Conservation (phyloP, 495 filamentous ascomycete species). For the Podospora didyma region DNA sequence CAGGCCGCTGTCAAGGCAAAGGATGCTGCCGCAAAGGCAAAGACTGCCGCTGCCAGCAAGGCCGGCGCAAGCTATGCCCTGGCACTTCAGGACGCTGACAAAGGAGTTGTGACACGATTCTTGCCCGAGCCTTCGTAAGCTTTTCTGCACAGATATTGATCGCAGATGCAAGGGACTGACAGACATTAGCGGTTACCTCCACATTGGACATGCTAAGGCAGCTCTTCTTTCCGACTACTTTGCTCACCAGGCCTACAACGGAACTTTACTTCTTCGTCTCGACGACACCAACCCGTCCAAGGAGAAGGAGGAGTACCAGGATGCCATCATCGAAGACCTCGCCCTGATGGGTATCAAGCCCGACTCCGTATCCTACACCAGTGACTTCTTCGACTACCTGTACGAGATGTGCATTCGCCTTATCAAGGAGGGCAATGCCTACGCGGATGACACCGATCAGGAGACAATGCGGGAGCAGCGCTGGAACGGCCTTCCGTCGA, state of each 20-base stretch:
- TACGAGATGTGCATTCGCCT: conserved; percentile 73
- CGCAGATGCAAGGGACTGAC: neutral
- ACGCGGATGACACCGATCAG: conserved; percentile 85
- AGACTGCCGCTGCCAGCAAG: conserved; percentile 70
- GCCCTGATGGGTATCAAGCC: conserved; percentile 81
- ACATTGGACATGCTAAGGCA: conserved; percentile 92
- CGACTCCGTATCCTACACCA: conserved; percentile 73
- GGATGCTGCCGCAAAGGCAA: conserved; percentile 62
- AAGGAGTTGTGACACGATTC: conserved; percentile 92
- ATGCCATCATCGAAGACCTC: conserved; percentile 83
- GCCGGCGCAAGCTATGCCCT: conserved; percentile 89
- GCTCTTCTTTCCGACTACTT: conserved; percentile 93
- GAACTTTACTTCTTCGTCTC: conserved; percentile 76
- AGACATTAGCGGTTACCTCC: conserved; percentile 62
- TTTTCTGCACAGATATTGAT: neutral
- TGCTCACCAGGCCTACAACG: conserved; percentile 82
- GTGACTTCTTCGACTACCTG: conserved; percentile 86
- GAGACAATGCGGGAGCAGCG: conserved; percentile 80
- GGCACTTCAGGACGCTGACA: conserved; percentile 77
- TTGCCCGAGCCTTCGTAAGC: conserved; percentile 90
- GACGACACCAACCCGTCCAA: conserved; percentile 94
- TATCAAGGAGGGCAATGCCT: conserved; percentile 81
- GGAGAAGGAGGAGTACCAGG: conserved; percentile 88
- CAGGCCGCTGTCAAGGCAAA: conserved; percentile 51
- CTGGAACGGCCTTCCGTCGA: conserved; percentile 69